Base-by-base conservation (phyloP, 2,329 filamentous ascomycete genomes). In the Claviceps pusilla region DNA sequence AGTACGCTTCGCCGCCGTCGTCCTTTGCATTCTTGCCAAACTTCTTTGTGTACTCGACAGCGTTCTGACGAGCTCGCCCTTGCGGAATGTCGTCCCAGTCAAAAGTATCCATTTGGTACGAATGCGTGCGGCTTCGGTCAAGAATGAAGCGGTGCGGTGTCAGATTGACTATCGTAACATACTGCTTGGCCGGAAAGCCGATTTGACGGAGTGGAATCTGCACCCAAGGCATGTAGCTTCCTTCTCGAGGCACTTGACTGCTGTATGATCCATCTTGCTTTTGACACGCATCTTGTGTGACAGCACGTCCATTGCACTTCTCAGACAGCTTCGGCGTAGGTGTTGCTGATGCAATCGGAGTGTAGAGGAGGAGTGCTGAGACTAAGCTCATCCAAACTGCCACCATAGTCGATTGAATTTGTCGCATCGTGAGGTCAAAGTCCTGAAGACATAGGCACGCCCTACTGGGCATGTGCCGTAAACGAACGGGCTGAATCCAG, bases 111-210 rank as follows among this genome's bases (percentile, higher is more conserved):
- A 69, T 62, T 52, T 68, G 65, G 51, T 67, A 65, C 14, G 60
- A 63, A 16, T 66, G 60, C 3, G 65, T 64, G 47, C 57, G 52
- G 24, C 64, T 63, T 42, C 56, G 51, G 16, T 59, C 57, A 46
- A 65, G 57, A 12, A 56, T 55, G 56, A 68, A 62, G 16, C 59
- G 58, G 43, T 68, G 62, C 1, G 66, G 66, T 4, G 66, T 68
- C 33, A 68, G 59, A 46, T 68, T 68, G 35, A 68, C 65, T 16
- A 68, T 64, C 2, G 66, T 65, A 51, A 68, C 54, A 55, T 65
- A 68, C 41, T 63, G 64, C 24, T 56, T 61, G 16, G 57, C 52
- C 1, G 55, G 48, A 29, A 57, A 57, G 7, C 55, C 55, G 37
- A 56, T 19, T 11, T 35, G 19, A 14, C 35, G 52, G 12, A 54